Evolutionary conservation across 106 monocot genomes (phyloP), one percentile per base, ranked within the genome.

Genomic region (Narthecium ossifragum): DNA sequence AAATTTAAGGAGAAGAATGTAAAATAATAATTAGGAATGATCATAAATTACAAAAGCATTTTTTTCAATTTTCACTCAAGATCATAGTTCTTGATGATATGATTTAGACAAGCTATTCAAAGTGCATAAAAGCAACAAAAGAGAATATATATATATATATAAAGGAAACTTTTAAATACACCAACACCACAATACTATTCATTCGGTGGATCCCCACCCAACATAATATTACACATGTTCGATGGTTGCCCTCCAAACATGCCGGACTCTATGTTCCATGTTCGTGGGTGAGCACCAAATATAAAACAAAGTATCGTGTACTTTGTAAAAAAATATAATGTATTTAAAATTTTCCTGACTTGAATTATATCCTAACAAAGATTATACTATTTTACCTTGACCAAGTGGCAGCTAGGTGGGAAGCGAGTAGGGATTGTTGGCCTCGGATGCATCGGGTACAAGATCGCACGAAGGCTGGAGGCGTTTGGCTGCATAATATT

Each of bases 381-480:
- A 39, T 39, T 1, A 39, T 39, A 11, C 1, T 1, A 1, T 39
- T 39, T 11, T 39, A 3, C 12, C 15, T 39, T 39, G 15, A 39
- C 15, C 12, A 39, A 39, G 2, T 57, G 67, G 28, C 77, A 83
- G 83, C n/a, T 84, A 25, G 55, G 75, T 15, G 75, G 84, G 49
- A 84, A 84, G 59, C 23, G 68, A 56, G 66, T 84, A 21, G 84
- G 84, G 6, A 78, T 84, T 36, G 72, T 84, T 25, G 84, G 84
- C 0, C 59, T 84, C 5, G 90, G 90, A 8, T 78, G 48, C 15
- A 85, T 90, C 40, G 85, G 90, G n/a, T 82, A 66, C 8, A 47
- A 37, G 33, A 52, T 79, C n/a, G 81, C 85, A 6, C 85, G 70
- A 62, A 81, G 85, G 51, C 78, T 90, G 5, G 76, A 81, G 10